Base-by-base conservation (phyloP, 805 yeast species). In the Zygosaccharomyces gambellarensis region DNA sequence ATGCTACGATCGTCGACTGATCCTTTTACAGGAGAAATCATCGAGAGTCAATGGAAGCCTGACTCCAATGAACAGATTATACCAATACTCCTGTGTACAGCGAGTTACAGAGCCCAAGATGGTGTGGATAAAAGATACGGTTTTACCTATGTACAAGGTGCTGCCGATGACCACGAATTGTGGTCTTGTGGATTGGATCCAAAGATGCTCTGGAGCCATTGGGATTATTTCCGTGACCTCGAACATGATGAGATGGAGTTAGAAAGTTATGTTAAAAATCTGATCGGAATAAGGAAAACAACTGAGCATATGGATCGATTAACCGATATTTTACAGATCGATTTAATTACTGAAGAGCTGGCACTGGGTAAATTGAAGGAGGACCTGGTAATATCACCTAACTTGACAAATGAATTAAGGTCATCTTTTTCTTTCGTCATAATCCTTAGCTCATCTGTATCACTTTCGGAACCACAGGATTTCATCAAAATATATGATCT, bases 141-240 rank as follows among this genome's bases (percentile, higher is more conserved):
- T 0, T 83, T 69, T 55, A 67, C 75, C 0, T 90, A 90, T 61
- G 86, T 89, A 1, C 97, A 89, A 65, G 97, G 97, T 1, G 94
- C 96, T 0, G 97, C 94, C 0, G 97, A 90, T 65, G 97, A 90
- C 59, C 96, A 90, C 63, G 97, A 90, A 59, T 70, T 83, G 9
- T 90, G 97, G 97, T 77, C 84, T 0, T 71, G 76, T 4, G 69
- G 74, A 0, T 64, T 88, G 28, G 75, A 73, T 1, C 81, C 90
- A 0, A 57, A 59, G 0, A 43, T 78, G 25, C 78, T 85, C 43
- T 88, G 95, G 95, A 46, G 60, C 3, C 60, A 77, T 50, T 45
- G 62, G 2, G 65, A 62, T 0, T 17, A 12, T 3, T 58, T 77
- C 17, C 53, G 60, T 2, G 65, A 70, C 43, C 42, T 46, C 7